Percentiles rank a stretch among this genome's conserved stretches.
Evolutionary conservation across 495 filamentous ascomycete genomes (phyloP).

Genomic region (Penicillium paxilli): DNA sequence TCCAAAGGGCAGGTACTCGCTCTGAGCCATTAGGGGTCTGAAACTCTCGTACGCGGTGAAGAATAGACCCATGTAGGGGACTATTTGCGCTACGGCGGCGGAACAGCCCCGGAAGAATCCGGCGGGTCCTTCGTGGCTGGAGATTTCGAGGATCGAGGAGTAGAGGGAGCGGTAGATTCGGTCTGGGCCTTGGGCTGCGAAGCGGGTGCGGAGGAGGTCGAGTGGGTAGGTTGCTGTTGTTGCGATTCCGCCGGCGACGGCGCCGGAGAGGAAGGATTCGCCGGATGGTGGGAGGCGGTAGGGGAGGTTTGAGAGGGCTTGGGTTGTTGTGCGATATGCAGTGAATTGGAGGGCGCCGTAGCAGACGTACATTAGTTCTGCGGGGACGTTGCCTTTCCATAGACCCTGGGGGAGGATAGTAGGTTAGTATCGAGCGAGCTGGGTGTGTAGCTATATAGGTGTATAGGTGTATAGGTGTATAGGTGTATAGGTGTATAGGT

Average conservation of each 20-base stretch:
- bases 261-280: constrained; percentile 79
- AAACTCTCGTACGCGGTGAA: constrained; percentile 84
- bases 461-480: no score
- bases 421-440: neutral
- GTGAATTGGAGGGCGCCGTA: constrained; percentile 91
- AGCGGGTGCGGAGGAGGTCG: constrained; percentile 89
- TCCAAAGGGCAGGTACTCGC: constrained; percentile 66
- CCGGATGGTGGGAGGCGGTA: constrained; percentile 54
- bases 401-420: constrained; percentile 54
- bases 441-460: no score
- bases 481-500: no score
- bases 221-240: constrained; percentile 89
- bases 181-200: constrained; percentile 90
- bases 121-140: constrained; percentile 64
- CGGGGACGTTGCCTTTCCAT: constrained; percentile 98
- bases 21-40: constrained; percentile 46
- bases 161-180: constrained; percentile 71
- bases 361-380: constrained; percentile 87
- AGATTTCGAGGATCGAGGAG: constrained; percentile 69
- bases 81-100: constrained; percentile 79
- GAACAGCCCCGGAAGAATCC: constrained; percentile 88
- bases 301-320: constrained; percentile 57
- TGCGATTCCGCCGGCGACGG: constrained; percentile 73
- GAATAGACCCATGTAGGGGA: constrained; percentile 96
- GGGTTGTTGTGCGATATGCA: constrained; percentile 73